phyloP scores from a whole-genome alignment of 805 yeast species.

The Monosporozyma unispora region DNA sequence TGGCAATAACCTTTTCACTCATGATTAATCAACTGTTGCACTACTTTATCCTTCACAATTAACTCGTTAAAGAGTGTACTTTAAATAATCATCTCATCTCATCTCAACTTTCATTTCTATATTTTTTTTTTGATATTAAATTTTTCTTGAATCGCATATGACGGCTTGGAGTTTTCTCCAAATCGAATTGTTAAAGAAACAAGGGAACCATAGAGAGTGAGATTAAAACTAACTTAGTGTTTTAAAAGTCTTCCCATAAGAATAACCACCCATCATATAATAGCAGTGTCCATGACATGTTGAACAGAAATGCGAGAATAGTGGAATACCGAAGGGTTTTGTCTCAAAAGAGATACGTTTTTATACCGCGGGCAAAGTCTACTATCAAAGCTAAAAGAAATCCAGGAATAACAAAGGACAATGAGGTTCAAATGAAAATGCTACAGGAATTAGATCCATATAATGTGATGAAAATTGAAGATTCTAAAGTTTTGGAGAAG shows the following conservation, averaged over 20 bases:
- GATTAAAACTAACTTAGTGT: neutral
- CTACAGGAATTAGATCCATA: constrained; percentile 8
- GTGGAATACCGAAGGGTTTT: neutral
- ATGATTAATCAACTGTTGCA: neutral
- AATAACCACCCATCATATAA: neutral
- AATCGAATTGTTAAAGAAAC: neutral
- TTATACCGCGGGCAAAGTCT: neutral
- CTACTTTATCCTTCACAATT: too few relatives aligned
- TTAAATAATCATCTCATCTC: constrained; percentile 6
- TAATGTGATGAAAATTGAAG: constrained; percentile 4
- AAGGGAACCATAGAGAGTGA: neutral
- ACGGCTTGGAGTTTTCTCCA: neutral
- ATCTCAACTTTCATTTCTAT: constrained; percentile 1
- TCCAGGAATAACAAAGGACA: constrained; percentile 1
- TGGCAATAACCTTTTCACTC: neutral
- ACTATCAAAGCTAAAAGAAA: constrained; percentile 3
- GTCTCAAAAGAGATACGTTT: neutral
- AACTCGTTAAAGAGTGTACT: too few relatives aligned
- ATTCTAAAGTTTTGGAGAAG: constrained; percentile 16
- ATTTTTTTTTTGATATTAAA: neutral
- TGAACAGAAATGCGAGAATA: neutral
- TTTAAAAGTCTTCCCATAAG: neutral
- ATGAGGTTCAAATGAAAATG: constrained; percentile 7
- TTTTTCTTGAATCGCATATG: neutral
- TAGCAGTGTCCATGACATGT: neutral